Conservation (phyloP, 2,329 filamentous ascomycete species). For the Pestalotiopsis sp. region DNA sequence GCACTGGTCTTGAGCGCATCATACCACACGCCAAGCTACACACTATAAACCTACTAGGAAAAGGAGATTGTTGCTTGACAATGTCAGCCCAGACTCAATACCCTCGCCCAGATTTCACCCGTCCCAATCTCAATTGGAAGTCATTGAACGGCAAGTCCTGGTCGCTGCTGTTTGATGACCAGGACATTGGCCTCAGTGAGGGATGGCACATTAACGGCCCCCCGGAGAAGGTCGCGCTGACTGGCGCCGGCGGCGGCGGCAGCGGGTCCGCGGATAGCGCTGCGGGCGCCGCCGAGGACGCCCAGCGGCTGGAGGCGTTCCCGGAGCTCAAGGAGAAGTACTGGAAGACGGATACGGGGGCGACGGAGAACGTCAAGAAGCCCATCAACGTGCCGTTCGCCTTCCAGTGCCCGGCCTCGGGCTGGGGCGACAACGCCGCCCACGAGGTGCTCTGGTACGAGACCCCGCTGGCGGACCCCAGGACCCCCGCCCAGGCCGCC, state of each 20-base stretch:
- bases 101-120: constrained; percentile 67
- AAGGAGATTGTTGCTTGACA: constrained; percentile 5
- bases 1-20: neutral
- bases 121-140: constrained; percentile 56
- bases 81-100: constrained; percentile 45
- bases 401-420: constrained; percentile 66
- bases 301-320: constrained; percentile 50
- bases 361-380: constrained; percentile 44
- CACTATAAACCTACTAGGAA: neutral
- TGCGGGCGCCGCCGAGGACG: constrained; percentile 35
- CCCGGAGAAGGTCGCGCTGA: constrained; percentile 41
- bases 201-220: constrained; percentile 57
- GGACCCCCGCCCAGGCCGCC: constrained; percentile 42
- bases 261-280: constrained; percentile 12
- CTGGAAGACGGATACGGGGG: constrained; percentile 30
- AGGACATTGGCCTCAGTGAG: constrained; percentile 55
- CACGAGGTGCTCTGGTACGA: constrained; percentile 73
- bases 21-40: neutral
- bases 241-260: constrained; percentile 18
- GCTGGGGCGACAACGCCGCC: constrained; percentile 61
- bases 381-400: constrained; percentile 66
- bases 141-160: constrained; percentile 62
- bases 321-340: constrained; percentile 52
- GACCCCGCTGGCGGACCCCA: constrained; percentile 51
- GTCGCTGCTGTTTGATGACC: constrained; percentile 68